Evolutionary conservation across 768 basidiomycete genomes (phyloP).

Genomic region (Agaricus blazei): DNA sequence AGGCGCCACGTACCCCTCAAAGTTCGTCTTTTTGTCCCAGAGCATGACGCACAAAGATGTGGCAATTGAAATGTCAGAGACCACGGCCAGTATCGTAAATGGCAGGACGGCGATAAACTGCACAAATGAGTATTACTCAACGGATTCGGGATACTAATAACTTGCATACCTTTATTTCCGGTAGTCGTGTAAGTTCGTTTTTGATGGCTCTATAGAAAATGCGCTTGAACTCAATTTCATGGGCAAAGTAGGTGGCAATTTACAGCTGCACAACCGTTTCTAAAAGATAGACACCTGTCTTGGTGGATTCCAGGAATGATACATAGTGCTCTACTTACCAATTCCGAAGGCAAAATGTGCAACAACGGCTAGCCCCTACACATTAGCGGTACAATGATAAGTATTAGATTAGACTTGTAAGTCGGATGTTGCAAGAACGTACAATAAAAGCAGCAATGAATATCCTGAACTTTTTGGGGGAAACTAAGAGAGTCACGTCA

Average conservation of each 20-base stretch:
- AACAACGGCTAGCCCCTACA: slow-evolving; percentile 20
- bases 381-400: not conserved
- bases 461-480: too few species aligned
- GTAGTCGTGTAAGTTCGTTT: slow-evolving; percentile 25
- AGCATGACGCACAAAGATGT: slow-evolving; percentile 35
- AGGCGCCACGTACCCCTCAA: slow-evolving; percentile 22
- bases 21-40: slow-evolving; percentile 30
- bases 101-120: slow-evolving; percentile 38
- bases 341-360: slow-evolving; percentile 32
- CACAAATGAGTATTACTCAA: not conserved
- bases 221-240: not conserved
- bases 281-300: slow-evolving; percentile 7
- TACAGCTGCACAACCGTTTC: slow-evolving; percentile 30
- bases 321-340: slow-evolving; percentile 17
- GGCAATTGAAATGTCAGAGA: slow-evolving; percentile 41
- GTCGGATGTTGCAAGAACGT: too few species aligned
- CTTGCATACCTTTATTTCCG: slow-evolving; percentile 27
- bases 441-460: too few species aligned
- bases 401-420: too few species aligned
- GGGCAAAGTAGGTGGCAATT: not conserved
- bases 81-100: slow-evolving; percentile 38
- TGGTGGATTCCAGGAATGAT: not conserved
- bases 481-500: too few species aligned
- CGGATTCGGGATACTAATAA: not conserved
- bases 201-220: slow-evolving; percentile 26